Conservation (phyloP, 163 green algal genomes). For the Scenedesmus sp. region DNA sequence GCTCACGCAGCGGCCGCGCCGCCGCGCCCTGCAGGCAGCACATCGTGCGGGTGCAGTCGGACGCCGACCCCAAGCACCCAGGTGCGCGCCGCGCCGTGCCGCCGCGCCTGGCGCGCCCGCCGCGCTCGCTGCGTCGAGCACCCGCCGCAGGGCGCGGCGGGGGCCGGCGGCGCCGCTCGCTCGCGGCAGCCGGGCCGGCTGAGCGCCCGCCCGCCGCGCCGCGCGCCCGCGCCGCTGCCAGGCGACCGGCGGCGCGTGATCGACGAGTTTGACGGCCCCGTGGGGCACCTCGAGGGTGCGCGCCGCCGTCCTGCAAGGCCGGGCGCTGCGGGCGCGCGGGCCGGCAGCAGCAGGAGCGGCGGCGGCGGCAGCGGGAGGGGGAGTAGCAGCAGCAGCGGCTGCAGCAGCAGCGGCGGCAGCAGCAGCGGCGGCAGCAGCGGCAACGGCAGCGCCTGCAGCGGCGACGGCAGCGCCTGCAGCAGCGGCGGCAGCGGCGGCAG, state of each 20-base stretch:
- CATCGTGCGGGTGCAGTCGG: slow-evolving; percentile 57
- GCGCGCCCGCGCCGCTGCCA: not conserved
- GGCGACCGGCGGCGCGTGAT: slow-evolving; percentile 40
- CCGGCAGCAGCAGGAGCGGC: not conserved
- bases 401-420: not conserved
- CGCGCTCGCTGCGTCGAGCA: too few species aligned
- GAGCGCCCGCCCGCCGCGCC: too few species aligned
- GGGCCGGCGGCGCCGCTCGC: too few species aligned
- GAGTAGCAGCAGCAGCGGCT: not conserved
- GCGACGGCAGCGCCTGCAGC: too few species aligned
- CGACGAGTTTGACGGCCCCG: slow-evolving; percentile 41
- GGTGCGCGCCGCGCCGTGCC: too few species aligned
- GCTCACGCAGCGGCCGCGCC: too few species aligned
- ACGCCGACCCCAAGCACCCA: slow-evolving; percentile 42
- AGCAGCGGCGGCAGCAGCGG: not conserved
- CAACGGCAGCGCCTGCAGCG: not conserved
- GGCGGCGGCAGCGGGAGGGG: not conserved
- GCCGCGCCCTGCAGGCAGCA: slow-evolving; percentile 53
- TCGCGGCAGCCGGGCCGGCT: too few species aligned
- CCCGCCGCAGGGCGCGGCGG: too few species aligned
- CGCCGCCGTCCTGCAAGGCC: not conserved
- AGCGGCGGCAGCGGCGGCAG: too few species aligned
- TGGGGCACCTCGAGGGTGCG: slow-evolving; percentile 26
- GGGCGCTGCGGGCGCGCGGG: not conserved
- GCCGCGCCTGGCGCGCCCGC: too few species aligned